Evolutionary conservation across 768 basidiomycete species (phyloP), one percentile per base, ranked within the genome.

Genomic region (Clathrus columnatus): DNA sequence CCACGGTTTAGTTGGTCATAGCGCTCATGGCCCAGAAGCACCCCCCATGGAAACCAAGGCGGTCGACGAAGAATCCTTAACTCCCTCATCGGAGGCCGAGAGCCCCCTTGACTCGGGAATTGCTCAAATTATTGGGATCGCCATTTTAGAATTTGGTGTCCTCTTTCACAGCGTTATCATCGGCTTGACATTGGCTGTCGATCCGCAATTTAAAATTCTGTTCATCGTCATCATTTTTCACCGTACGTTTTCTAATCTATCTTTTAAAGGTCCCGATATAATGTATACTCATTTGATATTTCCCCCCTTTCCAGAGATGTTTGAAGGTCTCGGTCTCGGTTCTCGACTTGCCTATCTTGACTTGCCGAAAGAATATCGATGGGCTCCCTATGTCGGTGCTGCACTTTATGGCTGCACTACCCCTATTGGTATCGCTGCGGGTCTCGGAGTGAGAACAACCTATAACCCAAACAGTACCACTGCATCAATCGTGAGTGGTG

Each of bases 131-230:
- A 75, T 96, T 47, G 93, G 92, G 14, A 78, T 99, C 47, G 90
- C 80, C 29, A 93, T 97, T 56, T 74, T 99, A 47, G 95, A 99
- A 66, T 95, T 96, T 62, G 95, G 95, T 62, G 91, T 97, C 27
- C 67, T 91, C 5, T 69, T 97, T 28, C 93, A 94, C 64, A 91
- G 89, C 67, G 64, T 92, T 6, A 75, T 95, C 48, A 87, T 96
- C 58, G 94, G 94, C 0, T 72, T 97, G 28, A 94, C 95, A 0
- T 79, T 97, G 41, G 93, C 92, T n/a, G 90, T 93, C n/a, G 82
- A 85, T 61, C 70, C 76, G 4, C 66, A 79, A 30, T 96, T 97
- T 72, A 89, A 80, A 60, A 69, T 85, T 17, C 79, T 99, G n/a
- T 92, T 96, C 66, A 72, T 91, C 57, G 95, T 98, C 50, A 67